These are phyloP conservation scores for Lichtheimia ornata DNA, from an alignment of 371 early-diverging fungal species.

Conservation along the genomic window DNA sequence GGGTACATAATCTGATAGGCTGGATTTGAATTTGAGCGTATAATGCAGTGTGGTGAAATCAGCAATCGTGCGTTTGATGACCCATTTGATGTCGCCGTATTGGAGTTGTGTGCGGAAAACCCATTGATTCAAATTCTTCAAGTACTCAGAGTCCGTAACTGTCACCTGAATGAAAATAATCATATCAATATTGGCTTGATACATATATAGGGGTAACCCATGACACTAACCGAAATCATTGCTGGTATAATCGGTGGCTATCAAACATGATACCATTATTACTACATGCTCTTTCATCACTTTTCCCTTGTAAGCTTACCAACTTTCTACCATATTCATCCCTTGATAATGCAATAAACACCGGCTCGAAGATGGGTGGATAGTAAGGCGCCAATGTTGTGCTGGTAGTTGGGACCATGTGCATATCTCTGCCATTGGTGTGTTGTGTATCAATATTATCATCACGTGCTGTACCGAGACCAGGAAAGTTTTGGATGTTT, in stretches of 20 bases:
- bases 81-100: conserved; percentile 84
- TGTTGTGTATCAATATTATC: neutral
- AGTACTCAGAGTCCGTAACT: conserved; percentile 56
- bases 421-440: conserved; percentile 2
- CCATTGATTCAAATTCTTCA: conserved; percentile 44
- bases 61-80: conserved; percentile 62
- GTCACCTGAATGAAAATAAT: conserved; percentile 32
- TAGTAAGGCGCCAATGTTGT: conserved; percentile 34
- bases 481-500: conserved; percentile 24
- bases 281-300: neutral
- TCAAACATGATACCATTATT: neutral
- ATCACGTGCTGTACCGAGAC: conserved; percentile 6
- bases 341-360: conserved; percentile 35
- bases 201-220: conserved; percentile 1
- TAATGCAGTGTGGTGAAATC: conserved; percentile 75
- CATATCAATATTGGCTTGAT: neutral
- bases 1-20: conserved; percentile 11
- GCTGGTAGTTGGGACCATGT: conserved; percentile 3
- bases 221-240: conserved; percentile 32
- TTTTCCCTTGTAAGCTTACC: conserved; percentile 19
- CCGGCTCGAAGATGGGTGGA: conserved; percentile 43
- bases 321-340: conserved; percentile 39
- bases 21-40: conserved; percentile 50
- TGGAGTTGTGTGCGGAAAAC: conserved; percentile 74
- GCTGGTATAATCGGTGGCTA: conserved; percentile 52